Base-by-base conservation (phyloP, 768 basidiomycete species). In the Lactarius hatsudake region DNA sequence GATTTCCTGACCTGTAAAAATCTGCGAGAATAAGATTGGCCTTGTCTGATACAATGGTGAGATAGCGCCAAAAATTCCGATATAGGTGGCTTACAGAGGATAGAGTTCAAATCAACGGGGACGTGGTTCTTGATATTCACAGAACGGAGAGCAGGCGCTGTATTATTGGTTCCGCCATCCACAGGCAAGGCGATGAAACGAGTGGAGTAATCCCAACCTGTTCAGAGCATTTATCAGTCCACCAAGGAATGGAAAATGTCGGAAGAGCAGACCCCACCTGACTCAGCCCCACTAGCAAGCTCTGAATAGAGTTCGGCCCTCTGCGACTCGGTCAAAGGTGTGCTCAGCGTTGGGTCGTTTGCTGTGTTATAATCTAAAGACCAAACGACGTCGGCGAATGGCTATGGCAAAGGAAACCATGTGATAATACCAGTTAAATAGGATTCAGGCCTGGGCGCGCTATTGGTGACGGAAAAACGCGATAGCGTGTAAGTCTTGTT, bases 361-460 rank as follows among this genome's bases (percentile, higher is more conserved):
- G 85, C 89, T 0, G 91, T 93, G 18, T 77, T 71, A 71, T 93
- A 96, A 78, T 97, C 96, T 84, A n/a, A 15, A 18, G 54, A 36
- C 5, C 26, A 53, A 66, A 58, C 51, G 40, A 56, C 13, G 72
- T 61, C 26, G n/a, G 15, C 5, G 51, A 48, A 54, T 10, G 48
- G 61, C 17, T 17, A 10, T 8, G 1, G 26, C 1, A 13, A 57
- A 57, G 51, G n/a, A 26, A 45, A 56, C n/a, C 12, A 42, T 18
- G 9, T 23, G n/a, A 75, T 79, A 40, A 15, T 66, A 86, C 88
- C 88, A 30, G 80, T 79, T 23, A 87, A 74, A 72, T 90, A 91
- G 0, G 89, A 93, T 79, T 98, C 96, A 0, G 95, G 96, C 13
- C 95, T 83, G 45, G 95, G 96, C 2, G 93, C 94, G 18, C 79